Evolutionary conservation across 176 grass and related monocot species (phyloP).

Genomic region (Lolium rigidum): DNA sequence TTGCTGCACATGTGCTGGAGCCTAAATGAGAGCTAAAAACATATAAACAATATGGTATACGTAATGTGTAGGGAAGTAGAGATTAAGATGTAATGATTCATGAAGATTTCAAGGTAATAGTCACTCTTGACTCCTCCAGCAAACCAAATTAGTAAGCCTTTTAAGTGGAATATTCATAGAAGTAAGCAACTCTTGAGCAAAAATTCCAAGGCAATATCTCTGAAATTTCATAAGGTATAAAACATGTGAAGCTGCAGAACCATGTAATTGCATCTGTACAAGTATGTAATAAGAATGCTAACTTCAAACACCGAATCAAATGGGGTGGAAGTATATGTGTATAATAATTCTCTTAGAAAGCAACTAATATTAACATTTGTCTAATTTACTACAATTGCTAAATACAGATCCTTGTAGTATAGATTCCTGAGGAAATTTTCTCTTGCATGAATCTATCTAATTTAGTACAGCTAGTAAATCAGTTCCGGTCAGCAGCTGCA

Average conservation of each 20-base stretch:
- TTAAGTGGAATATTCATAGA: too few species aligned
- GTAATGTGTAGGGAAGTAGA: too few species aligned
- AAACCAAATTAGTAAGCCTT: too few species aligned
- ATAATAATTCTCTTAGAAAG: background rate
- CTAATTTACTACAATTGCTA: background rate
- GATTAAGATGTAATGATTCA: too few species aligned
- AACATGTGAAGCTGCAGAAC: background rate
- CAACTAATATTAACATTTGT: background rate
- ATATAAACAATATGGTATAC: too few species aligned
- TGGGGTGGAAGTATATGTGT: background rate
- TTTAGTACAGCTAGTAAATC: too few species aligned
- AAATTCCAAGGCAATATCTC: background rate
- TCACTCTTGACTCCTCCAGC: too few species aligned
- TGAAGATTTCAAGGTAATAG: too few species aligned
- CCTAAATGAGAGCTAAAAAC: too few species aligned
- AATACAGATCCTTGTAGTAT: background rate
- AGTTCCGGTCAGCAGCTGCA: background rate
- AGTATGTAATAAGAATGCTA: background rate
- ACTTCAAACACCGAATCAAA: background rate
- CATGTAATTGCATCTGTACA: background rate
- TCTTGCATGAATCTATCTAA: too few species aligned
- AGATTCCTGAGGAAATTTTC: background rate
- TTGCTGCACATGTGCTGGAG: too few species aligned
- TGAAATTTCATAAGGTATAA: background rate
- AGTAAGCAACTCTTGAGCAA: background rate